phyloP scores from a whole-genome alignment of 768 basidiomycete species.

The Calocera viscosa region DNA sequence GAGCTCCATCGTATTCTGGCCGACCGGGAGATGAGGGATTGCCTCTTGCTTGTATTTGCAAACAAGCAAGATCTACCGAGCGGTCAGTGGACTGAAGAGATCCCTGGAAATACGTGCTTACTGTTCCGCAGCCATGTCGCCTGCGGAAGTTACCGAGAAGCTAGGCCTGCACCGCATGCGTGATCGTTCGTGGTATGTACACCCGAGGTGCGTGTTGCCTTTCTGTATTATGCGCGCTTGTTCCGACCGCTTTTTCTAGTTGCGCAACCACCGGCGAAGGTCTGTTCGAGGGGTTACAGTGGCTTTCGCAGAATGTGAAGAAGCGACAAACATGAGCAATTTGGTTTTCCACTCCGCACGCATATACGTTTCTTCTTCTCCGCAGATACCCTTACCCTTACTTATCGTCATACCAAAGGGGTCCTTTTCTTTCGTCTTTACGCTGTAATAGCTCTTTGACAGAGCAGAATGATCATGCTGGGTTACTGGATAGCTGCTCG shows the following conservation, averaged over 20 bases:
- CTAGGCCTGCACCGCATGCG: constrained; percentile 90
- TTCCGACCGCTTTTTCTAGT: constrained; percentile 31
- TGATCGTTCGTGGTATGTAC: constrained; percentile 97
- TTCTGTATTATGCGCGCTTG: background rate
- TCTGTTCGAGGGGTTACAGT: constrained; percentile 91
- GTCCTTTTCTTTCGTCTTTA: background rate
- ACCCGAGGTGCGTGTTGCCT: constrained; percentile 64
- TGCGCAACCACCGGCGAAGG: constrained; percentile 96
- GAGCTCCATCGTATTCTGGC: constrained; percentile 92
- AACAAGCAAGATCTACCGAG: constrained; percentile 98
- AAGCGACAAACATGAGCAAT: constrained; percentile 43
- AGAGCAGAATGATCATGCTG: background rate
- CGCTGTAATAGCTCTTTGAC: constrained; percentile 7
- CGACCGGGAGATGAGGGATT: constrained; percentile 97
- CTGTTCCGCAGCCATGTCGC: constrained; percentile 74
- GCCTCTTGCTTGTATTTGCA: constrained; percentile 91
- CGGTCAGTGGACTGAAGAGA: constrained; percentile 41
- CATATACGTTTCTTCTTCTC: constrained; percentile 7
- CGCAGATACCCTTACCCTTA: constrained; percentile 9
- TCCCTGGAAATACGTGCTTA: background rate
- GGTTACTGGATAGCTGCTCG: background rate
- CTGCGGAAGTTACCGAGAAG: constrained; percentile 96
- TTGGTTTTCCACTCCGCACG: background rate
- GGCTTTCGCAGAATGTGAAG: constrained; percentile 96
- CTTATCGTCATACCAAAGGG: constrained; percentile 8